phyloP scores from a whole-genome alignment of 495 filamentous ascomycete genomes.

The Trichoderma orchidacearum region DNA sequence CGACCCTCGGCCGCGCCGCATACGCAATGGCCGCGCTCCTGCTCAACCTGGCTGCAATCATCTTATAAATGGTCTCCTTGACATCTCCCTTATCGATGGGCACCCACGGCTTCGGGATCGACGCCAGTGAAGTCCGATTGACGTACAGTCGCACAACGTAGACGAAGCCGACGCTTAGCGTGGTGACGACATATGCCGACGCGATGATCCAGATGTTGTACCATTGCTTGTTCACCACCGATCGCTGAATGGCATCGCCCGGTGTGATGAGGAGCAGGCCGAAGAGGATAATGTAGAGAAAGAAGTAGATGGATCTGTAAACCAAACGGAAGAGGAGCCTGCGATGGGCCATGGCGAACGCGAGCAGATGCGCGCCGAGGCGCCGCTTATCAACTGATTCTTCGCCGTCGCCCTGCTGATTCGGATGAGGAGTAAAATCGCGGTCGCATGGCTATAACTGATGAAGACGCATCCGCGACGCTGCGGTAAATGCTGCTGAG shows the following conservation, averaged over 20 bases:
- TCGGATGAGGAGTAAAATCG: neutral
- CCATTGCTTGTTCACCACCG: conserved; percentile 44
- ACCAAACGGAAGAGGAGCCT: conserved; percentile 54
- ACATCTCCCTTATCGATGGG: conserved; percentile 72
- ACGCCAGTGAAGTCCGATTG: conserved; percentile 59
- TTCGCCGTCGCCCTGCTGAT: neutral
- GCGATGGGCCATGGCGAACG: conserved; percentile 17
- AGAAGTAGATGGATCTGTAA: conserved; percentile 66
- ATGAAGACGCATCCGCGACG: neutral
- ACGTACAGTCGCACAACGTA: conserved; percentile 85
- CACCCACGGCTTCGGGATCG: conserved; percentile 74
- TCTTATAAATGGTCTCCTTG: conserved; percentile 52
- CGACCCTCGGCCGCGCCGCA: conserved; percentile 55
- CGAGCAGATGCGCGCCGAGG: neutral
- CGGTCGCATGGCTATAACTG: conserved; percentile 1
- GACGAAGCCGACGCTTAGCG: conserved; percentile 56
- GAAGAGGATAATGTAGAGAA: conserved; percentile 61
- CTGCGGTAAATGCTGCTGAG: conserved; percentile 1
- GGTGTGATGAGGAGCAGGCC: conserved; percentile 70
- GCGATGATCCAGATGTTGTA: conserved; percentile 79
- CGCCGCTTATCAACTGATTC: neutral
- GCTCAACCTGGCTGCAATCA: conserved; percentile 57
- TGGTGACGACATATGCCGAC: conserved; percentile 63
- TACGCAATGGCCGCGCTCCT: conserved; percentile 73
- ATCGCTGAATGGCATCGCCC: conserved; percentile 71